These are phyloP conservation scores for Aspergillus asperescens DNA, from an alignment of 495 filamentous ascomycete genomes.

Conservation along the genomic window DNA sequence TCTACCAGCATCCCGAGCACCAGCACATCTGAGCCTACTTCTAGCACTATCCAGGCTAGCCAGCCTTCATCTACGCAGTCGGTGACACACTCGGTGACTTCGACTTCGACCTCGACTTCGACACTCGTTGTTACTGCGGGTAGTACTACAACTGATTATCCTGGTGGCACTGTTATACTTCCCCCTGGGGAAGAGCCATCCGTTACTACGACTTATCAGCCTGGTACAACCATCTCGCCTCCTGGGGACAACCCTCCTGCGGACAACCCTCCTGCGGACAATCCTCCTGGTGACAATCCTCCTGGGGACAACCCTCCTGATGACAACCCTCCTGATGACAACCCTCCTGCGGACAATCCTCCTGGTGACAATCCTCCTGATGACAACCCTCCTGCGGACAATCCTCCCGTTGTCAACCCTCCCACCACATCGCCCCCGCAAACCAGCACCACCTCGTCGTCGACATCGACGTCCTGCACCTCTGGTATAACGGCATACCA, in stretches of 20 bases:
- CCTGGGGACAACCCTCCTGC: neutral
- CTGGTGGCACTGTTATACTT: neutral
- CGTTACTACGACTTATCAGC: neutral
- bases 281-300: neutral
- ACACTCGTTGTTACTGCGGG: neutral
- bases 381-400: neutral
- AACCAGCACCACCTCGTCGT: neutral
- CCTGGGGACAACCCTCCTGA: neutral
- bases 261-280: neutral
- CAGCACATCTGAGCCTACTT: neutral
- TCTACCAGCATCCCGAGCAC: neutral
- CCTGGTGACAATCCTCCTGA: neutral
- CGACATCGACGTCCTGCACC: neutral
- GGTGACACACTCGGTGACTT: neutral
- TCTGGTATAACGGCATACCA: neutral
- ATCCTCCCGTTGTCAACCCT: neutral
- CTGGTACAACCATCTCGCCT: neutral
- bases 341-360: neutral
- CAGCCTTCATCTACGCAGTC: neutral
- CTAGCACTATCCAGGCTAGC: neutral
- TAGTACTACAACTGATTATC: neutral
- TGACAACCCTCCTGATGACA: too few relatives aligned
- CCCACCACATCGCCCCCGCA: neutral
- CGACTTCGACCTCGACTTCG: neutral
- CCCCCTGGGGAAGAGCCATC: too few relatives aligned